These are phyloP conservation scores for Heterobasidion occidentale DNA, from an alignment of 1,284 basidiomycete genomes.

Conservation along the genomic window DNA sequence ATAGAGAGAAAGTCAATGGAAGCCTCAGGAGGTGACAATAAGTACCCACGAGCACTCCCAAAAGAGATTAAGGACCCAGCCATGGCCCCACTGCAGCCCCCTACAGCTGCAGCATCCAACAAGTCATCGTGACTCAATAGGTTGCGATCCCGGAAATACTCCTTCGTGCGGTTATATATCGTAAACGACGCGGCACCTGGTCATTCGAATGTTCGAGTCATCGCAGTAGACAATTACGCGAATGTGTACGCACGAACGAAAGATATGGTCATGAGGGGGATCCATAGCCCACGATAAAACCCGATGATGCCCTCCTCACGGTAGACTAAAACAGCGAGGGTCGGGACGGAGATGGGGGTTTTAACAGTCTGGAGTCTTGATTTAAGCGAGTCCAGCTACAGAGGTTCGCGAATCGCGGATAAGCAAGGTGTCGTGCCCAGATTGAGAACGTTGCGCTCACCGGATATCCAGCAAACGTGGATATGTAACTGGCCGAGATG, in stretches of 20 bases:
- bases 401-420: background rate
- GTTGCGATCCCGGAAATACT: conserved; percentile 59
- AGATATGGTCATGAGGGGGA: conserved; percentile 93
- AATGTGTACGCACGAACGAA: conserved; percentile 72
- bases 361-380: conserved; percentile 85
- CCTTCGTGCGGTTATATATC: conserved; percentile 88
- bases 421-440: background rate
- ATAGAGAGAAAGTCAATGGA: conserved; percentile 4
- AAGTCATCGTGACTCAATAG: conserved; percentile 52
- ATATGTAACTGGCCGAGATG: conserved; percentile 75
- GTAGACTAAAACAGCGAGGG: conserved; percentile 69
- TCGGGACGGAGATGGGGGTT: conserved; percentile 65
- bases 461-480: conserved; percentile 77
- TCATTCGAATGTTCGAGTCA: conserved; percentile 8
- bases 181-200: conserved; percentile 85
- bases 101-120: conserved; percentile 65
- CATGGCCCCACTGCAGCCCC: conserved; percentile 71
- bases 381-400: conserved; percentile 82
- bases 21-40: background rate
- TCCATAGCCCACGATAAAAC: conserved; percentile 87
- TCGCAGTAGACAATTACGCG: conserved; percentile 2
- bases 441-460: conserved; percentile 29
- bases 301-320: conserved; percentile 88
- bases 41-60: conserved; percentile 73
- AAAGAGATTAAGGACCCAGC: conserved; percentile 81